Evolutionary conservation across 2,329 filamentous ascomycete genomes (phyloP).

Genomic region (Paecilomyces sp.): DNA sequence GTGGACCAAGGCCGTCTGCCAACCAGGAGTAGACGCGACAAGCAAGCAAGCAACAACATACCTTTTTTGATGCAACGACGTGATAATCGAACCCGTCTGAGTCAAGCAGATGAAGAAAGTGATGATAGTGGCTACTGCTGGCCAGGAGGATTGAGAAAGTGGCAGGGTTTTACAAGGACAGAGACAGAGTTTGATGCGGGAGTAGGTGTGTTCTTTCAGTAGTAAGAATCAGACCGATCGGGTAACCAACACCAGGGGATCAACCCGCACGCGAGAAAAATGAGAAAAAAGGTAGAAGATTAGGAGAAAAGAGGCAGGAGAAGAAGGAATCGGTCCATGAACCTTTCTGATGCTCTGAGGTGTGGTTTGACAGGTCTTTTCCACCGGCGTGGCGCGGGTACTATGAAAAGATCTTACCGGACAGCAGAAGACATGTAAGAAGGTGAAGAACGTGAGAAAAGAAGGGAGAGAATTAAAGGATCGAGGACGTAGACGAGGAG

Average conservation of each 20-base stretch:
- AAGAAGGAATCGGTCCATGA: neutral
- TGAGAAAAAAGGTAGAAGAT: neutral
- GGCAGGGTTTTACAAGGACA: neutral
- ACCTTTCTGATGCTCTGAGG: neutral
- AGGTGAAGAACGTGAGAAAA: neutral
- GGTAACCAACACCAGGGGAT: neutral
- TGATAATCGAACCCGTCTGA: neutral
- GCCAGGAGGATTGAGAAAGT: neutral
- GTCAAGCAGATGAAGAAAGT: conserved; percentile 3
- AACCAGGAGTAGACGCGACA: conserved; percentile 9
- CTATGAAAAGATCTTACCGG: conserved; percentile 4
- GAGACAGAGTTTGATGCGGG: conserved; percentile 11
- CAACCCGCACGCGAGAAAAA: neutral
- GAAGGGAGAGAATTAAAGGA: conserved; percentile 1
- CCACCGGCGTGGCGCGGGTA: conserved; percentile 2
- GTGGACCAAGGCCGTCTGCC: neutral
- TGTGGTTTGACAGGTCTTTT: neutral
- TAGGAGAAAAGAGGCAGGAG: neutral
- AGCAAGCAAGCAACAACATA: conserved; percentile 12
- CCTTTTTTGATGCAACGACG: conserved; percentile 8
- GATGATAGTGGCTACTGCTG: neutral
- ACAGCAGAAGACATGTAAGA: neutral
- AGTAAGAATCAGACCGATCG: conserved; percentile 6
- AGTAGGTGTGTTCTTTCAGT: conserved; percentile 10
- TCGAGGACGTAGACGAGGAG: neutral